Evolutionary conservation across 2,329 filamentous ascomycete species (phyloP), one percentile per base, ranked within the genome.

Genomic region (Fusarium verticillioides): DNA sequence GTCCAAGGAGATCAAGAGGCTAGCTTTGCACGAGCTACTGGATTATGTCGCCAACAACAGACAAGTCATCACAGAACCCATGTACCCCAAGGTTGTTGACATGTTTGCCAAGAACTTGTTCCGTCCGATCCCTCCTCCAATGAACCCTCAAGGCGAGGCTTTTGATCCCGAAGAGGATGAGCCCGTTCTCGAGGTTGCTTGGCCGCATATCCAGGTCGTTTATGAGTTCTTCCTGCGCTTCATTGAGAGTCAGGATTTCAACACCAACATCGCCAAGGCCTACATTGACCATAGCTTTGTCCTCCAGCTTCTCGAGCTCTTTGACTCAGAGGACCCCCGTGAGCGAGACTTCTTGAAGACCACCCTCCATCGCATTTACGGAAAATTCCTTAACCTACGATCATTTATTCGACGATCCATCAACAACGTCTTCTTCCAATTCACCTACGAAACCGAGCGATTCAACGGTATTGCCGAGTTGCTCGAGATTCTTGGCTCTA

Each of bases 381-480:
- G 96, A 79, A 99, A 99, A 85, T 99, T 99, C 84, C 89, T 99
- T 78, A 99, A 99, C 82, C 88, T 99, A 72, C 92, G 96, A 69
- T 98, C 96, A 36, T 99, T 97, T 83, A 99, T 99, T 80, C 90
- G 96, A 80, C 91, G 96, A 78, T 99, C 96, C 63, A 99, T 99
- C 88, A 99, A 99, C 90, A 98, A 99, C 80, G 96, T 99, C 78
- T 99, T 99, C 86, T 99, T 99, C 88, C 96, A 99, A 81, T 99
- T 99, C 83, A 95, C 95, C 69, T 99, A 99, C 82, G 96, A 99
- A 84, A 99, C 96, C 8, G 96, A 99, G 83, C 90, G 96, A 66
- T 98, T 99, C 86, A 99, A 99, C 78, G 96, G 96, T 60, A 98
- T 99, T 79, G 96, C 96, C 7, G 96, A 99, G 83, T 87, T 99